Percentiles rank a stretch among this genome's conserved stretches.
These are phyloP conservation scores for Cladosporium phlei DNA, from an alignment of 2,329 filamentous ascomycete genomes.

Conservation along the genomic window DNA sequence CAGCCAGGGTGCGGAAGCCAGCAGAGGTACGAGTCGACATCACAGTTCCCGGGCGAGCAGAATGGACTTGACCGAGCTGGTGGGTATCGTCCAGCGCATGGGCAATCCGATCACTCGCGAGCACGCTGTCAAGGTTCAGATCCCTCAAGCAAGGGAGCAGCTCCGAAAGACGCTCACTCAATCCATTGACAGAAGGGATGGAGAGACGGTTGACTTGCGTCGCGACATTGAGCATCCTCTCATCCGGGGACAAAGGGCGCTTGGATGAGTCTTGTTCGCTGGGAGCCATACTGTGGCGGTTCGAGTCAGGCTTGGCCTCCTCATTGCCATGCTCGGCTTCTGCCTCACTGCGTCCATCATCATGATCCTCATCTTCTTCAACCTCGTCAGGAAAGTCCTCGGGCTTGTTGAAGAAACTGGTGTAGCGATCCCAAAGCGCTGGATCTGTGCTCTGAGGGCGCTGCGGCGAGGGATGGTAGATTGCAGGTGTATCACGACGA, in stretches of 20 bases:
- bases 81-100: conserved; percentile 34
- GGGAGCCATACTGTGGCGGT: conserved; percentile 14
- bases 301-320: conserved; percentile 17
- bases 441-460: conserved; percentile 35
- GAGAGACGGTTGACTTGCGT: conserved; percentile 42
- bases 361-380: conserved; percentile 17
- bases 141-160: conserved; percentile 41
- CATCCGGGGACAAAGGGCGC: conserved; percentile 37
- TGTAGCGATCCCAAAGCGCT: conserved; percentile 41
- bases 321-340: conserved; percentile 12
- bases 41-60: conserved; percentile 29
- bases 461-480: conserved; percentile 31
- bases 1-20: conserved; percentile 34
- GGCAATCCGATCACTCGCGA: conserved; percentile 34
- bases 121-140: conserved; percentile 34
- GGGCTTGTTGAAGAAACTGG: conserved; percentile 42
- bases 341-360: conserved; percentile 19
- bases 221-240: conserved; percentile 36
- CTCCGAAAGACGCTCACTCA: conserved; percentile 44
- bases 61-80: conserved; percentile 20
- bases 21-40: conserved; percentile 33
- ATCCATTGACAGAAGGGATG: conserved; percentile 42
- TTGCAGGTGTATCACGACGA: conserved; percentile 29
- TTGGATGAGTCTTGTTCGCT: conserved; percentile 15
- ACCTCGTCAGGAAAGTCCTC: conserved; percentile 32